Base-by-base conservation (phyloP, 305 asterid species). In the Solanum hybrid region DNA sequence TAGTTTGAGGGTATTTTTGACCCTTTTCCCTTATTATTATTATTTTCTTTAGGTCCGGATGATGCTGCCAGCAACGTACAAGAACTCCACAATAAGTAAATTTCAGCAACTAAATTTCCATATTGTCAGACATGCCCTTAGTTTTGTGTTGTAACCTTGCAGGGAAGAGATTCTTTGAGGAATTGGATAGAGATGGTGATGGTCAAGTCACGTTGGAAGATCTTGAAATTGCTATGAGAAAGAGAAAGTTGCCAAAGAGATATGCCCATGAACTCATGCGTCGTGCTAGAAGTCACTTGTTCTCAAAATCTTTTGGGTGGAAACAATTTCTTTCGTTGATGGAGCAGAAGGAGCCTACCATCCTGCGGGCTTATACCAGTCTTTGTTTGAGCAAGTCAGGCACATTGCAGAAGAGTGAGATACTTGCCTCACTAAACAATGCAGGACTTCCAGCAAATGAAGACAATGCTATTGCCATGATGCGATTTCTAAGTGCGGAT, bases 261-360 rank as follows among this genome's bases (percentile, higher is more conserved):
- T 97, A 97, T 89, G 99, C 99, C 61, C 92, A 93, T 33, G 99
- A 97, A 89, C 94, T 97, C 93, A 96, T 97, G 98, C 92, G 95
- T 79, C 99, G 99, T 89, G 91, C 99, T 90, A 95, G 95, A 93
- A 93, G 98, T 89, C 97, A 96, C 94, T 91, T 97, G 94, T 96
- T 97, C 92, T 94, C 98, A 26, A 95, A 94, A 89, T 97, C 99
- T 69, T 96, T 97, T 92, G 98, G 99, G 81, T 97, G 99, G 99
- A 96, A 96, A 91, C 98, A 97, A 90, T 97, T 97, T 86, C 92
- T 96, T 90, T 96, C 98, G 80, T 92, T 97, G 90, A 96, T 97
- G 98, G 99, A 97, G 92, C 99, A 97, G 94, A 97, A 96, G 92
- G 99, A 97, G 89, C 98, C 99, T 81, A 97, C 98, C 86, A 97